Evolutionary conservation across 2,329 filamentous ascomycete species (phyloP).

Genomic region (Stagonosporopsis tanaceti): DNA sequence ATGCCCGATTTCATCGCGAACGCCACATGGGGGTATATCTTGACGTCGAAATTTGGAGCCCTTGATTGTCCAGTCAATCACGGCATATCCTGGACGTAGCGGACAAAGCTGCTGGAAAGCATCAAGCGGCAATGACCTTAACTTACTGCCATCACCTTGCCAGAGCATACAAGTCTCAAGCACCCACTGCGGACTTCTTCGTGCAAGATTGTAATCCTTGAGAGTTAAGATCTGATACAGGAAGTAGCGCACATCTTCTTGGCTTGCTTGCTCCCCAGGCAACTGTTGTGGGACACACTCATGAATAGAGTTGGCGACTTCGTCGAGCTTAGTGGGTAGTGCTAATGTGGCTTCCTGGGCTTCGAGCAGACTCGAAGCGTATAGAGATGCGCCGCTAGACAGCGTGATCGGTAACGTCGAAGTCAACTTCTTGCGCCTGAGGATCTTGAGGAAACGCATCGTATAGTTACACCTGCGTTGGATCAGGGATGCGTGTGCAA

Average conservation of each 20-base stretch:
- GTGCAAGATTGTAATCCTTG: constrained; percentile 16
- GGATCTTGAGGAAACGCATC: neutral
- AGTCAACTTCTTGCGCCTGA: neutral
- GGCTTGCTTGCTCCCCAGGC: constrained; percentile 10
- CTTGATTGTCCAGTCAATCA: constrained; percentile 3
- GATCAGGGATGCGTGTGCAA: neutral
- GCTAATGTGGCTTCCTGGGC: neutral
- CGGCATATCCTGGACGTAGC: constrained; percentile 13
- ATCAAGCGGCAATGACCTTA: constrained; percentile 18
- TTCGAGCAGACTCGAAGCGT: neutral
- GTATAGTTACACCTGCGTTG: neutral
- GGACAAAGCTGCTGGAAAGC: constrained; percentile 25
- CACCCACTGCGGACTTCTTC: constrained; percentile 35
- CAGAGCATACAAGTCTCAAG: constrained; percentile 34
- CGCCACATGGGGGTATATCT: constrained; percentile 1
- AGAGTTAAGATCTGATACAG: constrained; percentile 31
- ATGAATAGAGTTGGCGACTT: neutral
- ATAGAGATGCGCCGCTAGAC: neutral
- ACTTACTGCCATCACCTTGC: constrained; percentile 22
- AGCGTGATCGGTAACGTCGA: neutral
- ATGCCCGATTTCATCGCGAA: constrained; percentile 4
- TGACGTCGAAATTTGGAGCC: constrained; percentile 1
- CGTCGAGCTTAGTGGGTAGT: constrained; percentile 2
- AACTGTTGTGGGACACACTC: constrained; percentile 7
- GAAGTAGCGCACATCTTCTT: constrained; percentile 31